These are phyloP conservation scores for Trichoderma cornu-damae DNA, from an alignment of 2,329 filamentous ascomycete species.

Conservation along the genomic window DNA sequence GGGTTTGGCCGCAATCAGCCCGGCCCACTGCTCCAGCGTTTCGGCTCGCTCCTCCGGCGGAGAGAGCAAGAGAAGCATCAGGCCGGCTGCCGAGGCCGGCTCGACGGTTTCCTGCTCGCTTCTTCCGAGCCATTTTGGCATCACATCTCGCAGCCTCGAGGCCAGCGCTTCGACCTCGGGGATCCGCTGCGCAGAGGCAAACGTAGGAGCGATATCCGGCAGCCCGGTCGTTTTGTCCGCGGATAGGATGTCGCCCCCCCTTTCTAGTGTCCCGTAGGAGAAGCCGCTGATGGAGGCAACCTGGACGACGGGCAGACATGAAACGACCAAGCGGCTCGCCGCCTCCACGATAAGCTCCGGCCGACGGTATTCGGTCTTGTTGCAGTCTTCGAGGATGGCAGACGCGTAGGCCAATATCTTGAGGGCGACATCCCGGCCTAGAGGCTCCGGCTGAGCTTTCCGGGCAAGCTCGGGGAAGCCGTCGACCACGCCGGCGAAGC, in stretches of 20 bases:
- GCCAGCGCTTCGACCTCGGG: conserved; percentile 24
- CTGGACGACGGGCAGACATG: conserved; percentile 46
- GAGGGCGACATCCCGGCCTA: conserved; percentile 22
- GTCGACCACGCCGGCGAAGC: conserved; percentile 55
- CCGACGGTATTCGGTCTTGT: conserved; percentile 46
- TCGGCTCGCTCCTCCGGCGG: conserved; percentile 31
- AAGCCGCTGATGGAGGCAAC: conserved; percentile 26
- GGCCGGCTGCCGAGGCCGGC: conserved; percentile 46
- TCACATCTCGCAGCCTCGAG: conserved; percentile 29
- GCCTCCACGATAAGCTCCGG: conserved; percentile 62
- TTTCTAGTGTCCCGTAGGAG: conserved; percentile 14
- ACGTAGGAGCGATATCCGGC: conserved; percentile 21
- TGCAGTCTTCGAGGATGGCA: conserved; percentile 39
- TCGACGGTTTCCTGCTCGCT: conserved; percentile 48
- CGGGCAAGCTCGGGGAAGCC: conserved; percentile 35
- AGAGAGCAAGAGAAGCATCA: conserved; percentile 46
- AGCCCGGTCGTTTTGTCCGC: conserved; percentile 22
- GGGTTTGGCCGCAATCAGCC: conserved; percentile 35
- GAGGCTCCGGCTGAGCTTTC: neutral
- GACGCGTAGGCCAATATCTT: conserved; percentile 29
- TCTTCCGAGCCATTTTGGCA: conserved; percentile 45
- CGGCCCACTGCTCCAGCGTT: conserved; percentile 45
- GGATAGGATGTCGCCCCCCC: conserved; percentile 27
- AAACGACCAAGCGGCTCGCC: conserved; percentile 52
- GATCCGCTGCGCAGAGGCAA: conserved; percentile 18